These are phyloP conservation scores for Ganoderma multipileum DNA, from an alignment of 1,284 basidiomycete species.

Conservation along the genomic window DNA sequence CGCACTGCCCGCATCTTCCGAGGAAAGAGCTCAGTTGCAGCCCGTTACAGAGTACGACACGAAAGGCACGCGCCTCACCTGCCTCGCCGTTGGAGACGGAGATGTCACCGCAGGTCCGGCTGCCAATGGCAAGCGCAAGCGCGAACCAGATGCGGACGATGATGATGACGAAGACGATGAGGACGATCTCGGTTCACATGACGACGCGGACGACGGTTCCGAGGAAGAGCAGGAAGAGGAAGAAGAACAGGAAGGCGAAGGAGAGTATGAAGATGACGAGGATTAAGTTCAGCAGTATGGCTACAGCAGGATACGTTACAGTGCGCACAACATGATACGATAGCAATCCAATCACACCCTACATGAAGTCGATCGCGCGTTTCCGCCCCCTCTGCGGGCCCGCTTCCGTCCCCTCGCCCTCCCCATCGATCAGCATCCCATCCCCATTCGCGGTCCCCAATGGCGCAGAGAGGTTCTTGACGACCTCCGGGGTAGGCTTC, in stretches of 20 bases:
- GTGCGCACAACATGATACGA: conserved; percentile 2
- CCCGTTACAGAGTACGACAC: conserved; percentile 80
- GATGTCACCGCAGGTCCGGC: conserved; percentile 40
- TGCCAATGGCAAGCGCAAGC: conserved; percentile 47
- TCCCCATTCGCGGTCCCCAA: conserved; percentile 15
- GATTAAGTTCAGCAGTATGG: conserved; percentile 1
- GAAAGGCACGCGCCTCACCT: conserved; percentile 85
- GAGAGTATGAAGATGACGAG: conserved; percentile 23
- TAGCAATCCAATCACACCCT: conserved; percentile 27
- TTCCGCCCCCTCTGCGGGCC: conserved; percentile 55
- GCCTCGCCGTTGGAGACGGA: conserved; percentile 74
- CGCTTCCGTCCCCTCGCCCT: conserved; percentile 19
- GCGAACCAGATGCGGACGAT: conserved; percentile 38
- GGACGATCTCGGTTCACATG: conserved; percentile 11
- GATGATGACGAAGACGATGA: conserved; percentile 23
- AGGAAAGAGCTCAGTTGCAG: conserved; percentile 48
- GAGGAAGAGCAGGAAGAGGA: conserved; percentile 18
- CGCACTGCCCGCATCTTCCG: conserved; percentile 39
- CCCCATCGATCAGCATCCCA: not conserved
- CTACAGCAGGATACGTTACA: conserved; percentile 11
- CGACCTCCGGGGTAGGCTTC: conserved; percentile 56
- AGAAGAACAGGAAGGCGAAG: conserved; percentile 25
- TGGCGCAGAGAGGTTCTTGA: conserved; percentile 39
- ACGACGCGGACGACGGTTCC: conserved; percentile 5
- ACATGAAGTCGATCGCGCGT: conserved; percentile 73